Evolutionary conservation across 1,139 yeast genomes (phyloP), one percentile per base, ranked within the genome.

Genomic region (Spathaspora sp.): DNA sequence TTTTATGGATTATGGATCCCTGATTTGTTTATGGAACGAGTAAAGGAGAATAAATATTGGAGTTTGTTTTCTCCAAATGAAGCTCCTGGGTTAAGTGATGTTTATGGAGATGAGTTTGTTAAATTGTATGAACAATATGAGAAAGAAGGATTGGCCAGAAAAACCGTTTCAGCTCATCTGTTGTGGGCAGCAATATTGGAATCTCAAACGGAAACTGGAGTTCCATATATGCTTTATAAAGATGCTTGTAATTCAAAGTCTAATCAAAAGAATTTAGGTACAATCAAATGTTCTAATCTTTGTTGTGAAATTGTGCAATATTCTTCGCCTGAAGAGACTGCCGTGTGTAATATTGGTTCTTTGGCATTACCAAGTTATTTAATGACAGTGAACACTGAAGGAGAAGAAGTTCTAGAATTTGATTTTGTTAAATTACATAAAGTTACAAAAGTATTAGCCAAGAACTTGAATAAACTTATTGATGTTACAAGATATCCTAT

Each of bases 401-500:
- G 79, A 49, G 57, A 56, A 25, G 55, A 56, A 18, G 50, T 77
- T 29, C 69, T 81, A 43, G 73, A 73, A 67, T 87, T 84, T 62
- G 82, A 89, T 70, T 86, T 86, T 64, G 73, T 78, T 51, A 82
- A 82, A 57, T 70, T 89, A 47, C 96, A 89, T 63, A 73, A 75
- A 8, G 86, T 86, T 41, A 74, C 89, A 47, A 89, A 88, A 72
- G 88, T 86, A 20, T 74, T 89, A 36, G 80, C 89, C 7, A 78
- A 80, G 57, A 89, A 89, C 67, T 73, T 89, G 70, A 86, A 89
- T 70, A 76, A 71, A 61, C 78, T 89, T 52, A 89, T 89, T 54
- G 96, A 89, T 68, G 78, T 84, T 52, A 88, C 89, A 62, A 78
- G 70, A 64, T 89, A 89, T 64, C 96, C 97, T 2, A 84, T 88